A percentile compares a stretch with the other conserved stretches of the same genome.
Conservation (phyloP, 306 rosid species). For the Gastrolobium bilobum region DNA sequence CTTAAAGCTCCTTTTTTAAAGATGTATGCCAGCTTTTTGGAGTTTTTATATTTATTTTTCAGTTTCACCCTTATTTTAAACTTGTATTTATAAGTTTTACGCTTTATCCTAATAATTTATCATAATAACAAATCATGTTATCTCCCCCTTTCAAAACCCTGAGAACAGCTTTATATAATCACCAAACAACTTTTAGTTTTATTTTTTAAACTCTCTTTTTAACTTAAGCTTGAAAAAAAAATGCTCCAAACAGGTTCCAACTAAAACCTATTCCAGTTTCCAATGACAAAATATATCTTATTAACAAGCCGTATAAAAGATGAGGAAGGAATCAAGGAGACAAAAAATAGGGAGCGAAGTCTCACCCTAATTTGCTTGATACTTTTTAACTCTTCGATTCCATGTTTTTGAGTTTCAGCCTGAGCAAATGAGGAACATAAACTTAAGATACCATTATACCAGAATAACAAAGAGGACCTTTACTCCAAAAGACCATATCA, state of each 20-base stretch:
- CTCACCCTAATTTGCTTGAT: conserved; percentile 91
- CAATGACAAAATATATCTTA: conserved; percentile 14
- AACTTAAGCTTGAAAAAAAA: too few relatives aligned
- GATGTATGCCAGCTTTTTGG: too few relatives aligned
- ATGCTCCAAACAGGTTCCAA: background rate
- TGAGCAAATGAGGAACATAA: conserved; percentile 52
- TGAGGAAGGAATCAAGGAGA: conserved; percentile 4
- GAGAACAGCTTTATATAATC: too few relatives aligned
- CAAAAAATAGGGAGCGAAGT: background rate
- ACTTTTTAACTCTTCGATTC: conserved; percentile 86
- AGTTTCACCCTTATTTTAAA: too few relatives aligned
- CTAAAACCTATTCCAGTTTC: conserved; percentile 1
- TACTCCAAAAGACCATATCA: conserved; percentile 19
- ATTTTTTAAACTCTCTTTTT: too few relatives aligned
- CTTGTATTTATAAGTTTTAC: too few relatives aligned
- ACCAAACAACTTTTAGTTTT: too few relatives aligned
- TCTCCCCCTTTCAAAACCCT: too few relatives aligned
- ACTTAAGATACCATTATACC: conserved; percentile 26
- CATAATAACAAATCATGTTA: too few relatives aligned
- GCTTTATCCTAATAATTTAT: too few relatives aligned
- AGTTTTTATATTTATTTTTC: too few relatives aligned
- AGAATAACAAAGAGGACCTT: conserved; percentile 23
- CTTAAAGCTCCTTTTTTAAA: too few relatives aligned
- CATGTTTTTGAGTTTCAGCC: conserved; percentile 93
- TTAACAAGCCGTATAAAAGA: conserved; percentile 32